Evolutionary conservation across 2,329 filamentous ascomycete genomes (phyloP).

Genomic region (Aureobasidium sp.): DNA sequence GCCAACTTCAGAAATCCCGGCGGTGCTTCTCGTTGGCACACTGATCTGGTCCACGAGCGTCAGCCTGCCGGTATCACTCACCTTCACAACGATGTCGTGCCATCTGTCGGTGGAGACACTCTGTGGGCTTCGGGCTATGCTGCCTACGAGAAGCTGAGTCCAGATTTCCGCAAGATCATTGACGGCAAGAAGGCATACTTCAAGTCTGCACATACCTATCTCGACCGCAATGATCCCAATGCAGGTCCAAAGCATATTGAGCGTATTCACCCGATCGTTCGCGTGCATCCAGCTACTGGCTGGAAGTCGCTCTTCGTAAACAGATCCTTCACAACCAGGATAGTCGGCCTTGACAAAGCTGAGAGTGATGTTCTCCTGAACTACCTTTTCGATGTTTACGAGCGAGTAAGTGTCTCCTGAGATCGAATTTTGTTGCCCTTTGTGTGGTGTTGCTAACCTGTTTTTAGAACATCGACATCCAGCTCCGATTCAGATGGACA

Average conservation of each 20-base stretch:
- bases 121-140: constrained; percentile 66
- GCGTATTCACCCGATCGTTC: constrained; percentile 60
- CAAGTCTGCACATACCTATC: constrained; percentile 57
- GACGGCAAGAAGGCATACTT: constrained; percentile 62
- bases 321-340: constrained; percentile 59
- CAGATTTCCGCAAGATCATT: constrained; percentile 62
- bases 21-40: constrained; percentile 63
- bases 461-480: constrained; percentile 56
- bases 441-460: not conserved
- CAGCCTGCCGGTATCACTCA: constrained; percentile 54
- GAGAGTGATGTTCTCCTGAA: constrained; percentile 63
- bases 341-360: constrained; percentile 61
- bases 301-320: constrained; percentile 72
- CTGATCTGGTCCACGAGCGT: constrained; percentile 63
- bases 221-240: constrained; percentile 56
- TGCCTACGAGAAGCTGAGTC: constrained; percentile 67
- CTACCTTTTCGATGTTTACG: constrained; percentile 62
- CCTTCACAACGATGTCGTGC: constrained; percentile 44
- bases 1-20: constrained; percentile 61
- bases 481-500: constrained; percentile 66
- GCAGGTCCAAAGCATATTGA: constrained; percentile 61
- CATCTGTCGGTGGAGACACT: constrained; percentile 57
- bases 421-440: not conserved
- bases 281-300: constrained; percentile 64
- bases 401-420: constrained; percentile 34